Conservation (phyloP, 139 green algal species). For the Dunaliella sp. region DNA sequence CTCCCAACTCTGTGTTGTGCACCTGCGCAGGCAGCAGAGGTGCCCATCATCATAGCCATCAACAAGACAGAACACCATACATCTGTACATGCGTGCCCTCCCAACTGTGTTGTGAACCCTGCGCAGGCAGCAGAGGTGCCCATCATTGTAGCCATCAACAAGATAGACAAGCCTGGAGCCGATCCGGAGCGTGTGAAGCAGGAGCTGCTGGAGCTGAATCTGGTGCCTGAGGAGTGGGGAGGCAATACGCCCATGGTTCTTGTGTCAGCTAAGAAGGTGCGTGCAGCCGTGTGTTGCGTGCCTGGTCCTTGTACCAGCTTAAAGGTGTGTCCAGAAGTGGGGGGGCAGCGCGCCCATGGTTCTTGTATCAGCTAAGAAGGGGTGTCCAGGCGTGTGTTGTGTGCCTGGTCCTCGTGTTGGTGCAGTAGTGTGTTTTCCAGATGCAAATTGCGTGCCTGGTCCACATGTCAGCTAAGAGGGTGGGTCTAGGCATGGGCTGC, state of each 20-base stretch:
- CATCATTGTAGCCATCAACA: conserved; percentile 86
- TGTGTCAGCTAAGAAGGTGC: conserved; percentile 84
- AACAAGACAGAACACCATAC: not conserved
- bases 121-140: conserved; percentile 86
- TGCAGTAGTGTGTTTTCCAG: too few species aligned
- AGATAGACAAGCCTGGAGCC: conserved; percentile 93
- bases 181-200: conserved; percentile 86
- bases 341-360: conserved; percentile 90
- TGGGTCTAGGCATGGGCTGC: too few species aligned
- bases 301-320: too few species aligned
- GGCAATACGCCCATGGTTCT: conserved; percentile 85
- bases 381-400: too few species aligned
- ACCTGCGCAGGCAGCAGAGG: not conserved
- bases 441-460: too few species aligned
- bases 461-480: too few species aligned
- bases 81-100: not conserved
- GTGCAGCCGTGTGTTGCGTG: too few species aligned
- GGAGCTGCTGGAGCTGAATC: conserved; percentile 79
- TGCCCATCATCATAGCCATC: not conserved
- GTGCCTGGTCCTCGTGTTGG: too few species aligned
- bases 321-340: too few species aligned
- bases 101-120: not conserved
- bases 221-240: conserved; percentile 97
- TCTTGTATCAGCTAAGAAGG: conserved; percentile 85
- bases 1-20: not conserved